Evolutionary conservation across 2,329 filamentous ascomycete species (phyloP), one percentile per base, ranked within the genome.

Genomic region (Fusarium humuli): DNA sequence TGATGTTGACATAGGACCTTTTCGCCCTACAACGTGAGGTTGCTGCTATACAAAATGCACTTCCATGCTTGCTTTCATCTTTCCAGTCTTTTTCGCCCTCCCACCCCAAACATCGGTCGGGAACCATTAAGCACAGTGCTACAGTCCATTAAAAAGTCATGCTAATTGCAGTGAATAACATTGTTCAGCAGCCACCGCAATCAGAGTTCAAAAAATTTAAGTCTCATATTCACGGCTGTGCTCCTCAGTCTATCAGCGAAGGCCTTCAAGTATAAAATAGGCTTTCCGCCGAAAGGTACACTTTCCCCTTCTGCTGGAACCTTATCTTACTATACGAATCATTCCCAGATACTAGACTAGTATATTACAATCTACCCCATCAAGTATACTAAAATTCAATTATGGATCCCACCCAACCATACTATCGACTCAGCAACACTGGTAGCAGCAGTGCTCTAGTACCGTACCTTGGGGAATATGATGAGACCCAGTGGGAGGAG

Each of bases 31-130:
- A 18, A 37, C 5, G 16, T n/a, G 6, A 18, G 32, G 9, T 37
- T 18, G 9, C 16, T n/a, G 9, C 32, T n/a, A 5, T 3, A 37
- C 16, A 11, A 2, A n/a, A 37, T n/a, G 10, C 6, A 5, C 9
- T 37, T 37, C 10, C 2, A 11, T n/a, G 34, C 10, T 37, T 37
- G 5, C 29, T 30, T 13, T 3, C 18, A 7, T 11, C 3, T 3
- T n/a, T 37, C 10, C 9, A 37, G 10, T 37, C 18, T 11, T 12
- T n/a, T n/a, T 37, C 18, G 7, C 0, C 10, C 18, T n/a, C 18
- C 3, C 34, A 7, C n/a, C 6, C n/a, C 18, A n/a, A n/a, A 11
- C 6, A 2, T 37, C 6, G n/a, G 0, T 10, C 0, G 10, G 18
- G 2, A 12, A 12, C 18, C 18, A 7, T 6, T 1, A n/a, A 11